Evolutionary conservation across 2,329 filamentous ascomycete genomes (phyloP).

Genomic region (Calonectria fujianensis): DNA sequence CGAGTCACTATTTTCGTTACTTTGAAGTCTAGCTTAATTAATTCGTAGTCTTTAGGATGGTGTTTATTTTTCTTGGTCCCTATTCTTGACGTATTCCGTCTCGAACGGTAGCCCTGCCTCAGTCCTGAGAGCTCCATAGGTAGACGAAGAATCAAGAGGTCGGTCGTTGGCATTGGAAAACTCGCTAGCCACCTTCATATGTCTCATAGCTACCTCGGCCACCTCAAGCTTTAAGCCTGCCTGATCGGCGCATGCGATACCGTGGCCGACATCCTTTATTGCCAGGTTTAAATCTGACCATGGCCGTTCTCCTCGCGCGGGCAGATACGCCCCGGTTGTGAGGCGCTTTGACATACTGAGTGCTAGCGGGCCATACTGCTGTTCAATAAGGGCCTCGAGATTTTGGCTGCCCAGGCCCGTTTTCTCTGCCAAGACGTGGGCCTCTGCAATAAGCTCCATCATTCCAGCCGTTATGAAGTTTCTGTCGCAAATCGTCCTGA

Average conservation of each 20-base stretch:
- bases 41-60: background rate
- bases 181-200: constrained; percentile 64
- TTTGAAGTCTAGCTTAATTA: background rate
- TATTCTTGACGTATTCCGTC: constrained; percentile 59
- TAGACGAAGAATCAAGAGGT: constrained; percentile 68
- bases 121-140: constrained; percentile 68
- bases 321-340: constrained; percentile 63
- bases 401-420: constrained; percentile 62
- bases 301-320: constrained; percentile 59
- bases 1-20: background rate
- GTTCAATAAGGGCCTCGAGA: constrained; percentile 65
- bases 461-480: constrained; percentile 70
- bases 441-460: constrained; percentile 69
- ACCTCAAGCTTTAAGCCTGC: constrained; percentile 63
- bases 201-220: constrained; percentile 64
- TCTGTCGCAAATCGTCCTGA: constrained; percentile 47
- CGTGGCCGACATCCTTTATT: constrained; percentile 72
- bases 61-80: constrained; percentile 50
- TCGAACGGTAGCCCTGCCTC: constrained; percentile 67
- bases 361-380: constrained; percentile 62
- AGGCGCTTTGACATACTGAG: constrained; percentile 62
- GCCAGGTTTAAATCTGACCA: constrained; percentile 70
- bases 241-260: constrained; percentile 64
- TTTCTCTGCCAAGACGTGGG: constrained; percentile 69
- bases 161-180: constrained; percentile 60